Evolutionary conservation across 345 rosid species (phyloP).

Genomic region (Aethionema arabicum): DNA sequence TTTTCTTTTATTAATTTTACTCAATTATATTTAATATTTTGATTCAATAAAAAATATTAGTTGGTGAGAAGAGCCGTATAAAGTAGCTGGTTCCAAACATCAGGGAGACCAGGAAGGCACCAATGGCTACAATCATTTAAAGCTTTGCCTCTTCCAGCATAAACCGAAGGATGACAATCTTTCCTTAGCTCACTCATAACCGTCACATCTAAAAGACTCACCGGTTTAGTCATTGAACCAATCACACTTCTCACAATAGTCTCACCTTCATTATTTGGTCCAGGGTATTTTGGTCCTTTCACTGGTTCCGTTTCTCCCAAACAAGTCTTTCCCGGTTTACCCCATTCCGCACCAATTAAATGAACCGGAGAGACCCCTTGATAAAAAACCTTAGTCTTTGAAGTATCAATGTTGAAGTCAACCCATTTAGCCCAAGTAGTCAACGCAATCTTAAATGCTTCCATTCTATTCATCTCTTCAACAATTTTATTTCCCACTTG

Average conservation of each 20-base stretch:
- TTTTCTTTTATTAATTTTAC: too few species aligned
- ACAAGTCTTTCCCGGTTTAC: conserved; percentile 40
- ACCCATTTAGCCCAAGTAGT: conserved; percentile 72
- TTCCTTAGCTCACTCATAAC: conserved; percentile 58
- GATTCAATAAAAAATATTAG: background rate
- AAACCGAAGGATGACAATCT: conserved; percentile 66
- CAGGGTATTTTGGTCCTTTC: conserved; percentile 41
- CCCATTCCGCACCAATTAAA: conserved; percentile 47
- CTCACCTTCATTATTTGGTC: conserved; percentile 37
- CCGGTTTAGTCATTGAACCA: conserved; percentile 45
- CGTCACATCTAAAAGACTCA: conserved; percentile 52
- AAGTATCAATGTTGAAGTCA: conserved; percentile 52
- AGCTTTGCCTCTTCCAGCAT: conserved; percentile 33
- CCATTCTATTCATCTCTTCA: conserved; percentile 62
- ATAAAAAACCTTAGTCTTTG: conserved; percentile 50
- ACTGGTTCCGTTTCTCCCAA: conserved; percentile 55
- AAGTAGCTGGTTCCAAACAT: conserved; percentile 70
- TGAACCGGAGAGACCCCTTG: conserved; percentile 62
- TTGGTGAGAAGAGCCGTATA: conserved; percentile 32
- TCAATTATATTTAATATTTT: too few species aligned
- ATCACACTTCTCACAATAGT: conserved; percentile 43
- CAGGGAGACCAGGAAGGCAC: conserved; percentile 80
- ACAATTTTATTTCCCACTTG: conserved; percentile 43
- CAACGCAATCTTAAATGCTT: conserved; percentile 56
- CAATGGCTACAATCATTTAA: conserved; percentile 68